These are phyloP conservation scores for Leptodermis oblonga DNA, from an alignment of 257 asterid species.

Conservation along the genomic window DNA sequence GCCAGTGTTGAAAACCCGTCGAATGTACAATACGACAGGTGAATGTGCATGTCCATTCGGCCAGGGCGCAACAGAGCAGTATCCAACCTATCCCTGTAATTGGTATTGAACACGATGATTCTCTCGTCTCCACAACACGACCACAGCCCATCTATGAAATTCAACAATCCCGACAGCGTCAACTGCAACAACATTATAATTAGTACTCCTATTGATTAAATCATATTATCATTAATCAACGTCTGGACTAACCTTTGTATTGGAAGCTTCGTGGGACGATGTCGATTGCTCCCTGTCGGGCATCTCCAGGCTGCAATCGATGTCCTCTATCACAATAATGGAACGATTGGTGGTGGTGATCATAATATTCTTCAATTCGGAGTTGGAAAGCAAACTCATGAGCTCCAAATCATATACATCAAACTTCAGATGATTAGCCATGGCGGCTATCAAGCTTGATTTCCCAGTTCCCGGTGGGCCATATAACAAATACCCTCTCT, in stretches of 20 bases:
- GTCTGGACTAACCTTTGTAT: constrained; percentile 33
- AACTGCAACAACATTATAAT: constrained; percentile 26
- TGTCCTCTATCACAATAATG: constrained; percentile 71
- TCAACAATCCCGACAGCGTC: constrained; percentile 67
- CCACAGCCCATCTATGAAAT: constrained; percentile 43
- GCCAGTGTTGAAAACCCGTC: constrained; percentile 32
- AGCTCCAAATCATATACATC: constrained; percentile 79
- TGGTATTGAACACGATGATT: constrained; percentile 34
- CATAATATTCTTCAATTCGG: constrained; percentile 54
- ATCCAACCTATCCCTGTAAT: constrained; percentile 34
- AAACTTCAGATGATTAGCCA: constrained; percentile 71
- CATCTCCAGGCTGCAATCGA: constrained; percentile 70
- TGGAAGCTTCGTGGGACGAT: neutral
- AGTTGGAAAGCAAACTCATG: constrained; percentile 39
- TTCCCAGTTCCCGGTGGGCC: constrained; percentile 93
- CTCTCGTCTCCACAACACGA: constrained; percentile 43
- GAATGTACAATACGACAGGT: constrained; percentile 32
- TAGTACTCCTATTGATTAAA: neutral
- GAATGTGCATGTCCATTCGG: constrained; percentile 41
- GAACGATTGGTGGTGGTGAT: constrained; percentile 58
- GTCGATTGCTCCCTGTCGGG: constrained; percentile 32
- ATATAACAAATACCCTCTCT: constrained; percentile 75
- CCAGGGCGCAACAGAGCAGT: constrained; percentile 42
- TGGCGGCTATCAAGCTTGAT: constrained; percentile 79
- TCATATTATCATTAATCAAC: no score